These are phyloP conservation scores for Coniochaeta sp. DNA, from an alignment of 2,329 filamentous ascomycete species.

Conservation along the genomic window DNA sequence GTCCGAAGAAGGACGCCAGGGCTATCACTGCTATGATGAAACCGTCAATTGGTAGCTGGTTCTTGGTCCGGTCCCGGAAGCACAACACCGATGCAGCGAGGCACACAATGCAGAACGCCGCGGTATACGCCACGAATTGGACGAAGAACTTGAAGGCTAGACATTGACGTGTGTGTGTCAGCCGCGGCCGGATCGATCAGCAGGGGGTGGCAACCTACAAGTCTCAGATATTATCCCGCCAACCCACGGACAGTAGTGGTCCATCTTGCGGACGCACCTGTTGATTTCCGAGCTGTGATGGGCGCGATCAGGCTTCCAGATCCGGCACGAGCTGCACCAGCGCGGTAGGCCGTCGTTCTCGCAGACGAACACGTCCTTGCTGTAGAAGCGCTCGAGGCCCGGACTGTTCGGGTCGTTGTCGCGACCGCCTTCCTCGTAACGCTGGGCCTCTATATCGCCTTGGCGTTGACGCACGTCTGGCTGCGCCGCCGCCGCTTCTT, in stretches of 20 bases:
- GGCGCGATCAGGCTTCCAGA: conserved; percentile 81
- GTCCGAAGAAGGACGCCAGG: conserved; percentile 62
- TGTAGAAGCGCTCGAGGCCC: conserved; percentile 71
- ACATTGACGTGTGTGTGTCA: background rate
- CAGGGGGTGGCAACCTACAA: conserved; percentile 35
- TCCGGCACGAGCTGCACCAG: conserved; percentile 78
- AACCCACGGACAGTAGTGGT: conserved; percentile 96
- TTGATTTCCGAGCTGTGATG: conserved; percentile 81
- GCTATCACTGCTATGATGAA: conserved; percentile 61
- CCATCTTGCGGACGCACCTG: conserved; percentile 82
- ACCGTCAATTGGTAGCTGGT: conserved; percentile 32
- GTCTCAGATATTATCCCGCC: conserved; percentile 85
- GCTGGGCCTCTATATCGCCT: conserved; percentile 4
- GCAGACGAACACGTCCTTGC: conserved; percentile 76
- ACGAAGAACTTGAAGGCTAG: conserved; percentile 86
- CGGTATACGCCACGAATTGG: conserved; percentile 73
- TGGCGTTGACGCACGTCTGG: background rate
- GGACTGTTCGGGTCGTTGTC: conserved; percentile 52
- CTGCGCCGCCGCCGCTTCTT: conserved; percentile 24
- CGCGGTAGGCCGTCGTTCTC: conserved; percentile 75
- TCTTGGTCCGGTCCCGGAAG: conserved; percentile 35
- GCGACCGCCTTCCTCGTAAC: conserved; percentile 17
- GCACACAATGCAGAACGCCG: conserved; percentile 57
- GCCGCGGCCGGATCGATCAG: no score
- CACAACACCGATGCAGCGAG: conserved; percentile 60